Conservation (phyloP, 371 early-diverging fungal species). For the Lichtheimia ornata region DNA sequence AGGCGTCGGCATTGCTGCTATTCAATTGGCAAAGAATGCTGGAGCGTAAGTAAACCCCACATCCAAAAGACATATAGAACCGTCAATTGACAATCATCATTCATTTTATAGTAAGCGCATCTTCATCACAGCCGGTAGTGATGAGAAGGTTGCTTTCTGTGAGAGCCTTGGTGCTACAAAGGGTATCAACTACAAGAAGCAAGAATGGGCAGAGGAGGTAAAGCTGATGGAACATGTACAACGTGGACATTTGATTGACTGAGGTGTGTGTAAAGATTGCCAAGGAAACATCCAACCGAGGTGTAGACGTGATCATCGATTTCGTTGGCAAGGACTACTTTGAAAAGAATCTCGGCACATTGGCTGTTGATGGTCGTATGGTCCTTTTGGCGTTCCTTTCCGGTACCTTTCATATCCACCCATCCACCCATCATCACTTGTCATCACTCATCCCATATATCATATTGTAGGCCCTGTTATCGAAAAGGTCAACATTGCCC, state of each 20-base stretch:
- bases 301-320: constrained; percentile 75
- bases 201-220: constrained; percentile 61
- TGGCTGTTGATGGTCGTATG: constrained; percentile 77
- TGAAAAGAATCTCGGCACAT: constrained; percentile 57
- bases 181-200: constrained; percentile 75
- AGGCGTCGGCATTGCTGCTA: constrained; percentile 76
- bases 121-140: constrained; percentile 70
- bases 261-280: constrained; percentile 35
- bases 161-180: constrained; percentile 71
- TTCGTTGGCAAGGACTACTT: constrained; percentile 74
- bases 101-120: constrained; percentile 43
- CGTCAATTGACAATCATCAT: background rate
- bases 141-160: constrained; percentile 69
- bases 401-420: constrained; percentile 27
- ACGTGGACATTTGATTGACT: background rate
- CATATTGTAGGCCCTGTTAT: constrained; percentile 34
- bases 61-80: too few relatives aligned
- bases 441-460: background rate
- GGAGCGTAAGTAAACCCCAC: constrained; percentile 56
- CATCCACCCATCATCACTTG: background rate
- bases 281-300: constrained; percentile 57
- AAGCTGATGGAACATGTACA: background rate
- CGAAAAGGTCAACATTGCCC: constrained; percentile 50
- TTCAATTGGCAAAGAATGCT: constrained; percentile 70
- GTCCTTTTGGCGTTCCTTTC: constrained; percentile 69